phyloP scores from a whole-genome alignment of 257 asterid species.

The Solanum bukasovii region DNA sequence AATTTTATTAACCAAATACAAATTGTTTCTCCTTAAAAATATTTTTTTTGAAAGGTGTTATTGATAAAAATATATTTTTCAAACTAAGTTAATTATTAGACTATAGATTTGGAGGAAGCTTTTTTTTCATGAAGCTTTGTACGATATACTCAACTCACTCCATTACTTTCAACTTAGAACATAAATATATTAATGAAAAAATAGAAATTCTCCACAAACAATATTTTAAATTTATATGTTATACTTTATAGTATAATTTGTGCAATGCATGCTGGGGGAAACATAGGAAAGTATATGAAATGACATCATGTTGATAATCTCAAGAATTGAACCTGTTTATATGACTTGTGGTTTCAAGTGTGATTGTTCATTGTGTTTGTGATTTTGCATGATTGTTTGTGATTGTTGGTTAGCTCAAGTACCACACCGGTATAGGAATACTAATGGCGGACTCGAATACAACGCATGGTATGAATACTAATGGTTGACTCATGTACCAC shows the following conservation, averaged over 20 bases:
- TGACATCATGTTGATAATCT: not conserved
- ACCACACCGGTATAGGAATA: not conserved
- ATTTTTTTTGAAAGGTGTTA: not conserved
- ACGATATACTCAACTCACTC: not conserved
- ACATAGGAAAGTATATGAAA: too few species aligned
- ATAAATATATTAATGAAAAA: not conserved
- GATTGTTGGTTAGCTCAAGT: not conserved
- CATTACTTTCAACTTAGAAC: not conserved
- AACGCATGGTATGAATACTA: too few species aligned
- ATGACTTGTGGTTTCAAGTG: not conserved
- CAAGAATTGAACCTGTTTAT: not conserved
- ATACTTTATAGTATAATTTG: too few species aligned
- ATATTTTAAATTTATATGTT: not conserved
- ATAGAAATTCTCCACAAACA: not conserved
- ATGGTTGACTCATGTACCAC: not conserved
- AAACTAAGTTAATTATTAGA: not conserved
- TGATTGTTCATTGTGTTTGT: not conserved
- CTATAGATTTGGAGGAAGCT: not conserved
- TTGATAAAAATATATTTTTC: not conserved
- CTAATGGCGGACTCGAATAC: not conserved
- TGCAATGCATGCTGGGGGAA: not conserved
- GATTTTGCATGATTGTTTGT: not conserved
- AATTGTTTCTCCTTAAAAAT: not conserved
- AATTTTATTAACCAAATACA: not conserved
- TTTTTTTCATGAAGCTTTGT: not conserved